Base-by-base conservation (phyloP, 352 stramenopile species). In the Phytophthora cactorum region DNA sequence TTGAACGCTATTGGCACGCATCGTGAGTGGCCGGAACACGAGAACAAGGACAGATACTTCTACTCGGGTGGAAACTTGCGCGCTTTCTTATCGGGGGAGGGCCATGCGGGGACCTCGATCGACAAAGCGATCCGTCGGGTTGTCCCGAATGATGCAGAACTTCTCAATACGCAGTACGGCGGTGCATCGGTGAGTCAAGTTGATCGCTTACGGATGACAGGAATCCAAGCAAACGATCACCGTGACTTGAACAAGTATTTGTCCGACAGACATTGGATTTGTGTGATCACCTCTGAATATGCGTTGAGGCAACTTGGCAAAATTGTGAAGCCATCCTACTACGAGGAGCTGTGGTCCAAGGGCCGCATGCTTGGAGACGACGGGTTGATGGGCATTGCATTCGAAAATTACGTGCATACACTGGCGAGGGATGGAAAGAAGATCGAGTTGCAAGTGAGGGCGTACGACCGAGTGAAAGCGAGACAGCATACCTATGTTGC, bases 1-100 rank as follows among this genome's bases (percentile, higher is more conserved):
- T 54, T 76, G 59, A 69, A 54, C 38, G 41, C 36, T 29, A 59
- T 76, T 69, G 68, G 63, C n/a, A 39, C 27, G 41, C 68, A 63
- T 59, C 3, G 36, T 55, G 7, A 52, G 31, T 72, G 63, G 57
- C n/a, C n/a, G n/a, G n/a, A n/a, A n/a, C n/a, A n/a, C n/a, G n/a
- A n/a, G n/a, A n/a, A n/a, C n/a, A n/a, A n/a, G n/a, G n/a, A n/a
- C n/a, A n/a, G n/a, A n/a, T n/a, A n/a, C n/a, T n/a, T n/a, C n/a
- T n/a, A n/a, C n/a, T n/a, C n/a, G n/a, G n/a, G n/a, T n/a, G n/a
- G n/a, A n/a, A n/a, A n/a, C n/a, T n/a, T n/a, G n/a, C n/a, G n/a
- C n/a, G n/a, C n/a, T n/a, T n/a, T n/a, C n/a, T n/a, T n/a, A n/a
- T n/a, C n/a, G n/a, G n/a, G n/a, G n/a, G n/a, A n/a, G n/a, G n/a